phyloP scores from a whole-genome alignment of 2,329 filamentous ascomycete species.

The Fusarium newnesense region DNA sequence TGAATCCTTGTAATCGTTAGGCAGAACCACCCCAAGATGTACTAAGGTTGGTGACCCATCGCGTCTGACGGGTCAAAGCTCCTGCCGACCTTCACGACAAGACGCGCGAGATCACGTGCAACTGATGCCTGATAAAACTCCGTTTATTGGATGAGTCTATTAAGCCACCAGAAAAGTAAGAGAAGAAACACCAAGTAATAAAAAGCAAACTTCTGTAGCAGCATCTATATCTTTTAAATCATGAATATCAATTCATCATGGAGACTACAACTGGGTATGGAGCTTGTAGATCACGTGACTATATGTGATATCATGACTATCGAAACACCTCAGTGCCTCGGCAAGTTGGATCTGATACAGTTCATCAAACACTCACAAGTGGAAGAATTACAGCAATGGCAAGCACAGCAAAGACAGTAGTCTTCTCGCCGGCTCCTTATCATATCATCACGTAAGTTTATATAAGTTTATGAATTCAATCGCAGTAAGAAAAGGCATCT shows the following conservation, averaged over 20 bases:
- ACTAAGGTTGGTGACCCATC: constrained; percentile 1
- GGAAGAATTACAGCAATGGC: constrained; percentile 52
- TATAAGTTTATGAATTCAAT: not conserved
- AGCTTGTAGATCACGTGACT: constrained; percentile 45
- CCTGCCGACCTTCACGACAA: not conserved
- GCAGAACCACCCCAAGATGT: constrained; percentile 31
- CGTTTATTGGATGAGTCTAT: not conserved
- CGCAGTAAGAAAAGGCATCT: not conserved
- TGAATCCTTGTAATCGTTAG: constrained; percentile 40
- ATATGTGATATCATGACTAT: constrained; percentile 43
- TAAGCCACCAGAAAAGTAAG: not conserved
- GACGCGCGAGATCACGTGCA: not conserved
- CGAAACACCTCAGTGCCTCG: constrained; percentile 11
- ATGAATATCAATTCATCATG: not conserved
- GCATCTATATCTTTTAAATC: not conserved
- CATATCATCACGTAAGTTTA: constrained; percentile 75
- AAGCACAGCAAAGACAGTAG: constrained; percentile 59
- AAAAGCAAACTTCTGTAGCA: not conserved
- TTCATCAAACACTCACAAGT: constrained; percentile 8
- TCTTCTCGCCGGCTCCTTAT: constrained; percentile 76
- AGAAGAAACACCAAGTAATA: too few species aligned
- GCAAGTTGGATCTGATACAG: constrained; percentile 18
- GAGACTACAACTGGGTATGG: not conserved
- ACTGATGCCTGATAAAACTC: not conserved
- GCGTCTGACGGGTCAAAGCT: not conserved